These are phyloP conservation scores for Phaeosphaeria sp. DNA, from an alignment of 2,329 filamentous ascomycete genomes.

Conservation along the genomic window DNA sequence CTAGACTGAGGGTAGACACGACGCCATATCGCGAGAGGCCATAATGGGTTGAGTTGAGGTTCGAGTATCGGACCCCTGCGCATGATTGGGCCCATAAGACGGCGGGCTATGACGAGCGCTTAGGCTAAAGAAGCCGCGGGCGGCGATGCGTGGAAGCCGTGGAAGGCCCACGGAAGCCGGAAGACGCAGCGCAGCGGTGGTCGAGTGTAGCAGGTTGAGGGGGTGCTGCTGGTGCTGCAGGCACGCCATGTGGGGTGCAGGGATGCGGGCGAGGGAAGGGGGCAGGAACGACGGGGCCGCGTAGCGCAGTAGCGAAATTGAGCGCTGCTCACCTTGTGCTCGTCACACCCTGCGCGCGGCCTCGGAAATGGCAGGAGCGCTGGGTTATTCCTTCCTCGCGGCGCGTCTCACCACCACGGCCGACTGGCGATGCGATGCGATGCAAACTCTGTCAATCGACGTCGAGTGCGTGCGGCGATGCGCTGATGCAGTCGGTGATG, in stretches of 20 bases:
- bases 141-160: slow-evolving; percentile 10
- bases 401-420: neutral
- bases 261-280: slow-evolving; percentile 30
- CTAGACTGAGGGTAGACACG: slow-evolving; percentile 16
- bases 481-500: slow-evolving; percentile 9
- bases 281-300: slow-evolving; percentile 20
- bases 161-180: neutral
- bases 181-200: neutral
- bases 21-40: slow-evolving; percentile 17
- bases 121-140: slow-evolving; percentile 27
- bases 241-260: slow-evolving; percentile 43
- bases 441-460: too few species aligned
- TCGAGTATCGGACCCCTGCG: slow-evolving; percentile 20
- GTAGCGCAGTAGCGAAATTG: slow-evolving; percentile 47
- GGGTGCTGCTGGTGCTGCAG: slow-evolving; percentile 24
- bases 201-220: slow-evolving; percentile 42
- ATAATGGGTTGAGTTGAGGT: slow-evolving; percentile 40
- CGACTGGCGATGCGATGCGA: too few species aligned
- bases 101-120: slow-evolving; percentile 27
- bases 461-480: neutral
- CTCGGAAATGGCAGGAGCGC: slow-evolving; percentile 13
- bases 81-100: slow-evolving; percentile 20
- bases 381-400: slow-evolving; percentile 4
- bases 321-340: slow-evolving; percentile 38
- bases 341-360: slow-evolving; percentile 23